Conservation (phyloP, 805 yeast genomes). For the Yarrowia sp. region DNA sequence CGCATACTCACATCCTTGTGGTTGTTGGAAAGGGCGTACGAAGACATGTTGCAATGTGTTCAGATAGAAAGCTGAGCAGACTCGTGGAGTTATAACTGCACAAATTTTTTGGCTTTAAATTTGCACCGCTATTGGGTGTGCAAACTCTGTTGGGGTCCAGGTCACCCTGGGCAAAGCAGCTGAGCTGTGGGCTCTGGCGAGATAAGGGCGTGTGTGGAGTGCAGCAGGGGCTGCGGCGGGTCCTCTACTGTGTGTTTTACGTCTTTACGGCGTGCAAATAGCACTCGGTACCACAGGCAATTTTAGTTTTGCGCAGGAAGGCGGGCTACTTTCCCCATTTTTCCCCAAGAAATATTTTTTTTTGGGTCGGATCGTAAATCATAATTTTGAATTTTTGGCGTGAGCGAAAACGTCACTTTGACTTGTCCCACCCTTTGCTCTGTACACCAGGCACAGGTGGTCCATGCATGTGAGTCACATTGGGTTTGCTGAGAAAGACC, state of each 20-base stretch:
- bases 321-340: background rate
- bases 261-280: too few relatives aligned
- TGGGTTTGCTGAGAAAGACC: background rate
- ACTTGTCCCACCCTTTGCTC: conserved; percentile 21
- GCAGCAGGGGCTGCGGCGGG: background rate
- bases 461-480: conserved; percentile 18
- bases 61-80: conserved; percentile 7
- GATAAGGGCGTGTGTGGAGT: conserved; percentile 16
- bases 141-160: conserved; percentile 21
- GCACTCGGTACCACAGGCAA: background rate
- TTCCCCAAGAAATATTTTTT: too few relatives aligned
- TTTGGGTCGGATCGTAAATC: background rate
- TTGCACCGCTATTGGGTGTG: conserved; percentile 14
- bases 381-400: conserved; percentile 3
- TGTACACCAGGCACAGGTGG: background rate
- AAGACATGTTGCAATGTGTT: conserved; percentile 31
- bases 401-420: conserved; percentile 10
- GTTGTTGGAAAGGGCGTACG: conserved; percentile 38
- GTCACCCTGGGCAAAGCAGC: conserved; percentile 21
- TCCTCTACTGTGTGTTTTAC: too few relatives aligned
- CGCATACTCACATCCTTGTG: conserved; percentile 35
- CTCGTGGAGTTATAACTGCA: conserved; percentile 21
- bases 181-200: conserved; percentile 14
- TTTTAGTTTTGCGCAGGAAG: background rate
- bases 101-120: conserved; percentile 25